phyloP scores from a whole-genome alignment of 306 rosid genomes.

The Clitoria ternatea region DNA sequence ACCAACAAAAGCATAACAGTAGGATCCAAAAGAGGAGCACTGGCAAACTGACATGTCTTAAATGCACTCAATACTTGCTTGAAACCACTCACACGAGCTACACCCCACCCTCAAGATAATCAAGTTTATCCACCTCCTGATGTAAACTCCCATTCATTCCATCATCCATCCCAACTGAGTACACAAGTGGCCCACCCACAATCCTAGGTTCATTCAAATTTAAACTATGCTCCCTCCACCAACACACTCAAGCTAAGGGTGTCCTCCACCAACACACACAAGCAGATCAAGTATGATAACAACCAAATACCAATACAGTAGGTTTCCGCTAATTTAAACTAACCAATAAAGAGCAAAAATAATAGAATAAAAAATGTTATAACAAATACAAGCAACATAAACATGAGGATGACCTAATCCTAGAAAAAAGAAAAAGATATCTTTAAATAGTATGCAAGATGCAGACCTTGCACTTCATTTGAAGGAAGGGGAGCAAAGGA shows the following conservation, averaged over 20 bases:
- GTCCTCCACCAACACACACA: neutral
- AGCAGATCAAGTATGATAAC: slow-evolving; percentile 20
- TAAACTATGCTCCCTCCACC: neutral
- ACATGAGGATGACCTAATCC: neutral
- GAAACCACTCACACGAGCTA: neutral
- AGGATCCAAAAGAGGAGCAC: neutral
- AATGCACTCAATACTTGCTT: neutral
- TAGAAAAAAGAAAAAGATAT: neutral
- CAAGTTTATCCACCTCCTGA: neutral
- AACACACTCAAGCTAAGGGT: neutral
- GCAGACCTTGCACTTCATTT: slow-evolving; percentile 66
- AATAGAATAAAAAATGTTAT: neutral
- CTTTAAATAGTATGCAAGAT: slow-evolving; percentile 24
- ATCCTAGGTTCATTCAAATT: neutral
- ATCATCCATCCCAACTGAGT: neutral
- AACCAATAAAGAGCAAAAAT: neutral
- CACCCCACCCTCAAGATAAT: neutral
- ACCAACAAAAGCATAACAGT: neutral
- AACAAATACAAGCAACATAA: neutral
- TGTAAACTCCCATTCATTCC: neutral
- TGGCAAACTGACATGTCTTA: neutral
- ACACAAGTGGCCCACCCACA: neutral
- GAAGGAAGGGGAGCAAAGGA: slow-evolving; percentile 62
- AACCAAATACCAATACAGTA: neutral
- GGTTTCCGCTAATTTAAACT: slow-evolving; percentile 20